Evolutionary conservation across 257 asterid species (phyloP), one percentile per base, ranked within the genome.

Genomic region (Forsythia suspensa): DNA sequence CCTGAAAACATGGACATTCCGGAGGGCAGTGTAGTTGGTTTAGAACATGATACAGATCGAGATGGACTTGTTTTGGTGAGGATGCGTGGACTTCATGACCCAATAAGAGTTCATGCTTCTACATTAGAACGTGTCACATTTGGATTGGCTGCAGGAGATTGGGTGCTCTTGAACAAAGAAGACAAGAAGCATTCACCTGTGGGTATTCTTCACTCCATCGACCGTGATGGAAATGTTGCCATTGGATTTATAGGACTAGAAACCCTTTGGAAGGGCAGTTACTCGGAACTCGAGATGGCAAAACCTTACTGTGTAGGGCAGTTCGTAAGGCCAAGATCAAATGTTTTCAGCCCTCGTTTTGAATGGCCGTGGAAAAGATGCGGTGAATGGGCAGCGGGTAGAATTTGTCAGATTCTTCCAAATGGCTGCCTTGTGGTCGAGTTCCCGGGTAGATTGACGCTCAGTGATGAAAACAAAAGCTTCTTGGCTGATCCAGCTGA

Each of bases 401-500:
- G 88, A 75, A 85, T 94, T 52, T 78, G 67, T 77, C 93, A 79
- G 59, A 90, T 92, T 70, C 82, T 93, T 61, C 95, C 98, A 1
- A 94, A 92, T 65, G 97, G 98, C 65, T 91, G 97, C 79, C 95
- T 94, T 1, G 13, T 87, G 44, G 95, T 91, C n/a, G 85, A 83
- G 41, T 94, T 94, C 67, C 97, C 97, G 0, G 90, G 98, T 8
- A 87, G 85, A 76, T 68, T 90, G 76, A 68, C 83, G 6, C 74
- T 94, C 61, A 88, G 89, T 48, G 72, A 70, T 43, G 88, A 80
- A 76, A 75, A 82, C 40, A 76, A 70, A 75, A 80, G 75, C 74
- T 90, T 82, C 85, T 78, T 92, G 82, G 96, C 92, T 39, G 97
- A 94, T 82, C 97, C 98, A 4, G 93, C 93, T 6, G 97, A 94